Evolutionary conservation across 2,329 filamentous ascomycete genomes (phyloP).

Genomic region (Thermoascus crustaceus): DNA sequence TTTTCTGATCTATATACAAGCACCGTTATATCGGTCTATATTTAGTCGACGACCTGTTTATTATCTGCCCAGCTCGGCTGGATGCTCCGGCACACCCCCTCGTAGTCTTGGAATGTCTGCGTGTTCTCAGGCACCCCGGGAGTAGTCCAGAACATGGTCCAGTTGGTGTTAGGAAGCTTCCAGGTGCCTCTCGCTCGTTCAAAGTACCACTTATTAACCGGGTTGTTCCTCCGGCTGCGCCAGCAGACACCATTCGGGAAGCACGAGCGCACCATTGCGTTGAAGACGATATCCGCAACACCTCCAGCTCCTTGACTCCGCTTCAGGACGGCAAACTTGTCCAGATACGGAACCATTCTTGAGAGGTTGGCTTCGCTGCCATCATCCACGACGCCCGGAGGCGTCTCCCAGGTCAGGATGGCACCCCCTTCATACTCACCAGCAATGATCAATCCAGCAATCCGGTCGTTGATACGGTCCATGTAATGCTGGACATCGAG

Average conservation of each 20-base stretch:
- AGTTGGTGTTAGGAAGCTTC: conserved; percentile 73
- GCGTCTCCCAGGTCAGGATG: conserved; percentile 87
- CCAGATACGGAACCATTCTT: conserved; percentile 80
- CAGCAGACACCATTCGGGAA: conserved; percentile 87
- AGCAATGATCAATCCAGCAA: conserved; percentile 89
- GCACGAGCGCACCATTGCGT: conserved; percentile 83
- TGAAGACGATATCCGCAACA: conserved; percentile 93
- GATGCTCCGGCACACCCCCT: conserved; percentile 62
- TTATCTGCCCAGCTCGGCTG: conserved; percentile 41
- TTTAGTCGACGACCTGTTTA: conserved; percentile 46
- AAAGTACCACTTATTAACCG: conserved; percentile 99
- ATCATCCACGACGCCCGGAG: conserved; percentile 51
- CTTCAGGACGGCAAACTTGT: conserved; percentile 93
- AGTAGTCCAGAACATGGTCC: conserved; percentile 99
- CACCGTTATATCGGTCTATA: too few relatives aligned
- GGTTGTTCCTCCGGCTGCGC: conserved; percentile 82
- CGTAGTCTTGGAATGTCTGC: conserved; percentile 58
- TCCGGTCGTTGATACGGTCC: conserved; percentile 64
- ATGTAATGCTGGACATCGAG: conserved; percentile 80
- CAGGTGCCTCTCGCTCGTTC: conserved; percentile 76
- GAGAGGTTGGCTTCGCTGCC: conserved; percentile 44
- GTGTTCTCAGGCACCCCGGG: conserved; percentile 49
- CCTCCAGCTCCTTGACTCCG: conserved; percentile 82
- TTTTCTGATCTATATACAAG: conserved; percentile 1
- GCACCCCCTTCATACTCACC: conserved; percentile 95